Evolutionary conservation across 345 rosid genomes (phyloP), one percentile per base, ranked within the genome.

Genomic region (Diplotaxis tenuifolia): DNA sequence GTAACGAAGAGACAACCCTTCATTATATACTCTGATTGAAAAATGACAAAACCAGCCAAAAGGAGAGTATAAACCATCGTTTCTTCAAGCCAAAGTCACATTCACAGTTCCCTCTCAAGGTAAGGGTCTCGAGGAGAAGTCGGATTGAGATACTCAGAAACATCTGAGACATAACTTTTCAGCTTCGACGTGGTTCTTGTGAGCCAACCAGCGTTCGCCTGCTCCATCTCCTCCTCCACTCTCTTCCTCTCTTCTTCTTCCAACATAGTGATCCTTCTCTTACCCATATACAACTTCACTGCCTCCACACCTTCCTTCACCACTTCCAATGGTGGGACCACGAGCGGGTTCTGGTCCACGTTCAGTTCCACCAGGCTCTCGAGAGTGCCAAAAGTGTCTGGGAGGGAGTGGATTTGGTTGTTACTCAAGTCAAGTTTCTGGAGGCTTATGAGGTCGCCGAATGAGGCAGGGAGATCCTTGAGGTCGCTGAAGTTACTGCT

Each of bases 391-490:
- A 92, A 92, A 5, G 92, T 80, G 65, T 87, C 87, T 2, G 98
- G 98, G 55, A 92, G 84, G 20, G 88, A 82, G 36, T 84, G 85
- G 78, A 92, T 82, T 84, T 92, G 98, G 81, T 92, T 92, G 88
- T 92, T 90, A 66, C 98, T 90, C 62, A 92, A 82, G 79, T 92
- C 96, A 23, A 92, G 93, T 62, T 92, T 92, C 83, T 74, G 86
- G 65, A 92, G 96, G 76, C 78, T 90, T 47, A 70, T 71, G 80
- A 92, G 81, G 27, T 92, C 92, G 3, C 98, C 96, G 32, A 92
- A 82, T 6, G 88, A 79, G 18, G 82, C 83, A 0, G 98, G 96
- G 55, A 92, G 96, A 36, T 81, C 92, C 15, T 12, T 81, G 81
- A 92, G 78, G 73, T 92, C 96, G 53, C 84, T 86, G 82, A 92